phyloP scores from a whole-genome alignment of 1,284 basidiomycete genomes.

The Stygiomarasmius scandens region DNA sequence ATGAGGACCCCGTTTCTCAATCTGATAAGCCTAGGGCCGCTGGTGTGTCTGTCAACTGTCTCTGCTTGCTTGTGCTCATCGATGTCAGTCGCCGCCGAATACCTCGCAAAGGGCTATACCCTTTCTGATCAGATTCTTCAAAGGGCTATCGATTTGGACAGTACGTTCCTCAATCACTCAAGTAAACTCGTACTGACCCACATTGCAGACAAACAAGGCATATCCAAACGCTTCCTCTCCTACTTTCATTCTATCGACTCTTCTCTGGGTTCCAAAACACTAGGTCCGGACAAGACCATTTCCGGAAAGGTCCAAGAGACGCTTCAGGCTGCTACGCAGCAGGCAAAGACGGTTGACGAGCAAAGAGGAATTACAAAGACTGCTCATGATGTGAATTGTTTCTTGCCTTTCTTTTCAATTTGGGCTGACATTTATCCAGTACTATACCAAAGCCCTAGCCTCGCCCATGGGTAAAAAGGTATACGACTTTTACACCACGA shows the following conservation, averaged over 20 bases:
- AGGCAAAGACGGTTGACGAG: conserved; percentile 78
- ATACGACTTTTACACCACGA: conserved; percentile 74
- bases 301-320: conserved; percentile 72
- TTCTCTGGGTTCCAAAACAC: conserved; percentile 64
- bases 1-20: conserved; percentile 59
- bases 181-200: no score
- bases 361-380: conserved; percentile 75
- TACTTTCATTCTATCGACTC: conserved; percentile 78
- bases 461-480: conserved; percentile 83
- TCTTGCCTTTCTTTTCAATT: conserved; percentile 10
- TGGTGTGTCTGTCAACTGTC: conserved; percentile 53
- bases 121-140: conserved; percentile 81
- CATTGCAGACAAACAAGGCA: conserved; percentile 87
- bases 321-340: conserved; percentile 59
- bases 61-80: conserved; percentile 6
- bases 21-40: conserved; percentile 82
- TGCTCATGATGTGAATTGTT: conserved; percentile 61
- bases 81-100: conserved; percentile 80
- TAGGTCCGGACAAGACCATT: conserved; percentile 76
- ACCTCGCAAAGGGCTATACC: conserved; percentile 84
- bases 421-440: conserved; percentile 47
- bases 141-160: conserved; percentile 86
- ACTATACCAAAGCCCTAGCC: conserved; percentile 75
- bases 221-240: conserved; percentile 79
- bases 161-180: no score